Evolutionary conservation across 352 stramenopile genomes (phyloP).

Genomic region (Phytophthora gonapodyides): DNA sequence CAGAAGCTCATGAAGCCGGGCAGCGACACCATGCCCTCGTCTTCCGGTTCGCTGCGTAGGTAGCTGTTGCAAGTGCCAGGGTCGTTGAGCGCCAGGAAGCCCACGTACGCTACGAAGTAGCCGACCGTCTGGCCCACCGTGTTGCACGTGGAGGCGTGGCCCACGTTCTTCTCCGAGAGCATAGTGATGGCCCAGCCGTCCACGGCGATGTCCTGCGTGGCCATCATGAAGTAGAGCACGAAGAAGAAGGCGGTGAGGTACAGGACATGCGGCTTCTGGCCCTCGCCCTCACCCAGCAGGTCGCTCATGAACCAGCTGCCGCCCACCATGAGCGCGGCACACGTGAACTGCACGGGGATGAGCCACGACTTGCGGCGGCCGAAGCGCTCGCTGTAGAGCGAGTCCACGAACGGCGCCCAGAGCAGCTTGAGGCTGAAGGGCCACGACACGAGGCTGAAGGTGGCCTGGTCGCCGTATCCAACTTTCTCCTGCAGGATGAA

Average conservation of each 20-base stretch:
- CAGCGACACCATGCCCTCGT: conserved; percentile 86
- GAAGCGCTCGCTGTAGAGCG: conserved; percentile 91
- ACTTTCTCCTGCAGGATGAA: conserved; percentile 99
- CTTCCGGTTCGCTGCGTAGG: conserved; percentile 65
- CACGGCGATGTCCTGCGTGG: conserved; percentile 99
- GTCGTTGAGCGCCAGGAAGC: conserved; percentile 98
- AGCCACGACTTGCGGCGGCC: conserved; percentile 96
- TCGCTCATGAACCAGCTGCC: conserved; percentile 84
- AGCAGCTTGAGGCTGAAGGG: conserved; percentile 99
- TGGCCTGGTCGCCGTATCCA: conserved; percentile 96
- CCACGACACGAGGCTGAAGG: conserved; percentile 98
- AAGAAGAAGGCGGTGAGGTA: conserved; percentile 97
- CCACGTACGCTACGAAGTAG: conserved; percentile 98
- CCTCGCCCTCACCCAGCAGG: conserved; percentile 84
- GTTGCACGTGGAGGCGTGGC: conserved; percentile 96
- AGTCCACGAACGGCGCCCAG: conserved; percentile 98
- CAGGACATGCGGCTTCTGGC: conserved; percentile 87
- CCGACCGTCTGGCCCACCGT: conserved; percentile 97
- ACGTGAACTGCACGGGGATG: conserved; percentile 97
- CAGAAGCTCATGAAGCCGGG: conserved; percentile 94
- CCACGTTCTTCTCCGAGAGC: conserved; percentile 96
- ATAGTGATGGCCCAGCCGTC: conserved; percentile 99
- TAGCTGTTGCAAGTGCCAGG: conserved; percentile 90
- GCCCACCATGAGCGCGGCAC: conserved; percentile 95
- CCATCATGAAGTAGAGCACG: conserved; percentile 98